Evolutionary conservation across 176 grass and related monocot species (phyloP), one percentile per base, ranked within the genome.

Genomic region (Eragrostis curvula): DNA sequence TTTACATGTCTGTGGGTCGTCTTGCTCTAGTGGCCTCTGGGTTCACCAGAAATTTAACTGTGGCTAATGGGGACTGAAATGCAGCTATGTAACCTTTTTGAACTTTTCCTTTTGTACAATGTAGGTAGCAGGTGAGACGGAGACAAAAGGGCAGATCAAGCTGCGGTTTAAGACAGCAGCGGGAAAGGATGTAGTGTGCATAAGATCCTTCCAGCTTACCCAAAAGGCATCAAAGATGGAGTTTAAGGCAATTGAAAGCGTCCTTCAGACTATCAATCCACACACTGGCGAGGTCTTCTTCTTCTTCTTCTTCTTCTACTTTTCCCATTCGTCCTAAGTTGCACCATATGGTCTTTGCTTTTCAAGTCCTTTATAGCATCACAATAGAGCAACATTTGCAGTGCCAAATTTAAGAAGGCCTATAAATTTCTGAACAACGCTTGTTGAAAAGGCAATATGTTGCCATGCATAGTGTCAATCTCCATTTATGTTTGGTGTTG

Each of bases 161-260:
- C 63, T 95, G 23, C 79, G 96, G 62, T 98, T 98, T 79, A 98
- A 93, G 87, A 95, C 96, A 18, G 90, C 93, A 8, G 93, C 93
- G 16, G 93, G 93, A 73, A 98, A 95, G 80, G 96, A 98, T 81
- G 96, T 98, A 47, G 96, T 98, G 46, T 95, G 96, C 78, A 98
- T 98, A 55, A 87, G 96, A 18, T 98, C 96, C 42, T 98, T 98
- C 83, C 92, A 98, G 86, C 92, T 98, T 83, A 93, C 96, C 25
- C 96, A 98, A 68, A 98, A 98, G 72, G 92, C 96, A 73, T 95
- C 96, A 7, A 95, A 98, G 83, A 95, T 98, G 96, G 96, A 98
- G 84, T 98, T 98, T 74, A 98, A 98, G 73, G 96, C 92, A 55
- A 95, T 98, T 10, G 96, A 98, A 84, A 98, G 96, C 1, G 92